Conservation (phyloP, 495 filamentous ascomycete species). For the Hypomontagnella submonticulosa region DNA sequence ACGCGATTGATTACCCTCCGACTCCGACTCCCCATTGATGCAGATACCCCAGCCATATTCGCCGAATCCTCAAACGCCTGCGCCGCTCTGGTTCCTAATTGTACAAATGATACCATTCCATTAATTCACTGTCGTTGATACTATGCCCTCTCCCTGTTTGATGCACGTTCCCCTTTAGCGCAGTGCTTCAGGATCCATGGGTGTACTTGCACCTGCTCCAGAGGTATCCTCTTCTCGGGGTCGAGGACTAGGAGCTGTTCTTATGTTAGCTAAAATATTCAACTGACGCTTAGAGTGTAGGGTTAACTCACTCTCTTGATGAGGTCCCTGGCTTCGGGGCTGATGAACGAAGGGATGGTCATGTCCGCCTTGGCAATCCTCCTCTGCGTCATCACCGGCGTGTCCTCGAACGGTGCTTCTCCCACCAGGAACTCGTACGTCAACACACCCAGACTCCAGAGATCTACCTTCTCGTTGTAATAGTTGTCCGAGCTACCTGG, state of each 20-base stretch:
- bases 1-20: conserved; percentile 7
- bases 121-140: conserved; percentile 31
- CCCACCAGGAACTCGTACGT: conserved; percentile 97
- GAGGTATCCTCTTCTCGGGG: conserved; percentile 89
- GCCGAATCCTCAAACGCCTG: conserved; percentile 35
- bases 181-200: conserved; percentile 99
- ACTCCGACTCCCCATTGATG: conserved; percentile 26
- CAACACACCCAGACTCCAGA: conserved; percentile 95
- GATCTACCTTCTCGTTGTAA: conserved; percentile 94
- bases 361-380: conserved; percentile 91
- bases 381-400: conserved; percentile 91
- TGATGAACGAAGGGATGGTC: conserved; percentile 90
- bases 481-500: conserved; percentile 80
- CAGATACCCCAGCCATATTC: conserved; percentile 35
- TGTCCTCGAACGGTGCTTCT: conserved; percentile 96
- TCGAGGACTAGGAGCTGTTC: conserved; percentile 89
- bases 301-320: conserved; percentile 79
- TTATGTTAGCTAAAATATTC: conserved; percentile 23
- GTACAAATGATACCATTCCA: conserved; percentile 36
- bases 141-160: conserved; percentile 59
- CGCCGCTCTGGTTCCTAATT: conserved; percentile 10
- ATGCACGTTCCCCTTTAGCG: conserved; percentile 74
- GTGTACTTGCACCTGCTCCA: conserved; percentile 89
- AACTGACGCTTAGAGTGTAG: background rate
- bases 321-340: conserved; percentile 88